Percentiles rank a stretch among this genome's conserved stretches.
Conservation (phyloP, 371 early-diverging fungal genomes). For the Haplosporangium sp. region DNA sequence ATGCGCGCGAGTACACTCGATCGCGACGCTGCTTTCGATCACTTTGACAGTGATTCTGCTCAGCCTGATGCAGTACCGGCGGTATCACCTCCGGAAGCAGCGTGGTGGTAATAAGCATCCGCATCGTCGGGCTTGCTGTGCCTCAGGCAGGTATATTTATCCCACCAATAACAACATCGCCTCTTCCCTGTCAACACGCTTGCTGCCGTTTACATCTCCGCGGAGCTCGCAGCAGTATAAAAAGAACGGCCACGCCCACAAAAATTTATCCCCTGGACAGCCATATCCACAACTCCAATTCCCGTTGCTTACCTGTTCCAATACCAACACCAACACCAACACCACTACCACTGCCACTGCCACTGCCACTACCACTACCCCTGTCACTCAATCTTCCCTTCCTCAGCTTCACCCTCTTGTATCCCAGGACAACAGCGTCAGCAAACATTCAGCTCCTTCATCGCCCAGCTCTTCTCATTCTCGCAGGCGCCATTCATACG, state of each 20-base stretch:
- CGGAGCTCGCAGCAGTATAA: no score
- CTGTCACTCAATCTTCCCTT: not conserved
- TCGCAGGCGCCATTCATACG: not conserved
- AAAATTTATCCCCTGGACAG: no score
- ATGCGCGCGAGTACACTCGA: constrained; percentile 9
- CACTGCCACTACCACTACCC: not conserved
- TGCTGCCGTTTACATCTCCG: no score
- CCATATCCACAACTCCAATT: no score
- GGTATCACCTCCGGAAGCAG: constrained; percentile 20
- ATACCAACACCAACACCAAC: no score
- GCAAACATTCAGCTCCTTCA: not conserved
- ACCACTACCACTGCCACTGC: no score
- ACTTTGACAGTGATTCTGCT: constrained; percentile 37
- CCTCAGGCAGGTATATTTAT: no score
- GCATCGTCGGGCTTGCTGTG: not conserved
- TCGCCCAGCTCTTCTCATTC: not conserved
- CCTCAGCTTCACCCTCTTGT: not conserved
- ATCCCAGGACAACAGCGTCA: not conserved
- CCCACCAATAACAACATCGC: no score
- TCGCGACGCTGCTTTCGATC: constrained; percentile 43
- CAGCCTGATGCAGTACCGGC: constrained; percentile 35
- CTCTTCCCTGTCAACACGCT: no score
- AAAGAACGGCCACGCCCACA: no score
- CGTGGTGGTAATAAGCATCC: not conserved
- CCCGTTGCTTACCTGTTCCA: no score